These are phyloP conservation scores for Trypanosoma mega DNA, from an alignment of 208 protist species.

Conservation along the genomic window DNA sequence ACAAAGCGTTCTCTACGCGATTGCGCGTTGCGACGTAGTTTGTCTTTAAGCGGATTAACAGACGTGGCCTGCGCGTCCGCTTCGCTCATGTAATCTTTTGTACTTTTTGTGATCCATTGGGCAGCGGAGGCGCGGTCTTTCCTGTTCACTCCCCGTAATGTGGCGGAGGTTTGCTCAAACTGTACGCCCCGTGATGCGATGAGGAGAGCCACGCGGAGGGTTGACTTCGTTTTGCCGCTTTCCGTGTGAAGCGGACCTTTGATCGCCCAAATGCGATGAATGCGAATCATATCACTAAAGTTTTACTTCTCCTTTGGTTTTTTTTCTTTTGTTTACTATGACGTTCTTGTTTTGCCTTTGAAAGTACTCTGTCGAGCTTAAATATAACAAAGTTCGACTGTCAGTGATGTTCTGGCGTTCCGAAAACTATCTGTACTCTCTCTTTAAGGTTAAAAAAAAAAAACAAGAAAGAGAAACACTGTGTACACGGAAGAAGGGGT, in stretches of 20 bases:
- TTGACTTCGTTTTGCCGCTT: no score
- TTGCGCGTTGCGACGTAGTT: slow-evolving; percentile 20
- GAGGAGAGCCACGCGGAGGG: no score
- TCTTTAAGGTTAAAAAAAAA: no score
- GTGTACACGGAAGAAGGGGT: no score
- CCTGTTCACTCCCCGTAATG: slow-evolving; percentile 71
- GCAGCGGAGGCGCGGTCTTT: slow-evolving; percentile 30
- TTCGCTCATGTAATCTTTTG: slow-evolving; percentile 86
- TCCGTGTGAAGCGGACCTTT: no score
- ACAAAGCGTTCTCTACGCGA: slow-evolving; percentile 26
- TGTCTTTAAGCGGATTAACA: slow-evolving; percentile 29
- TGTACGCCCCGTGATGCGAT: slow-evolving; percentile 37
- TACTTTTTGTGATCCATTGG: slow-evolving; percentile 86
- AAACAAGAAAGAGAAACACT: no score
- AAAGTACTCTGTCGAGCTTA: no score
- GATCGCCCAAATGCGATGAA: slow-evolving; percentile 16
- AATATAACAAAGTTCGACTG: no score
- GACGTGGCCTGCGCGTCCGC: slow-evolving; percentile 39
- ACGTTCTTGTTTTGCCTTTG: neutral
- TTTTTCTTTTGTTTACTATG: neutral
- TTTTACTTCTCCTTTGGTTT: no score
- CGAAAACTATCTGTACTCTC: no score
- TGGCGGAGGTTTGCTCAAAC: slow-evolving; percentile 73
- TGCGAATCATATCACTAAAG: no score
- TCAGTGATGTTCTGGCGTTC: no score